Percentiles rank a stretch among this genome's conserved stretches.
Evolutionary conservation across 2,329 filamentous ascomycete genomes (phyloP).

Genomic region (Claviceps maximensis): DNA sequence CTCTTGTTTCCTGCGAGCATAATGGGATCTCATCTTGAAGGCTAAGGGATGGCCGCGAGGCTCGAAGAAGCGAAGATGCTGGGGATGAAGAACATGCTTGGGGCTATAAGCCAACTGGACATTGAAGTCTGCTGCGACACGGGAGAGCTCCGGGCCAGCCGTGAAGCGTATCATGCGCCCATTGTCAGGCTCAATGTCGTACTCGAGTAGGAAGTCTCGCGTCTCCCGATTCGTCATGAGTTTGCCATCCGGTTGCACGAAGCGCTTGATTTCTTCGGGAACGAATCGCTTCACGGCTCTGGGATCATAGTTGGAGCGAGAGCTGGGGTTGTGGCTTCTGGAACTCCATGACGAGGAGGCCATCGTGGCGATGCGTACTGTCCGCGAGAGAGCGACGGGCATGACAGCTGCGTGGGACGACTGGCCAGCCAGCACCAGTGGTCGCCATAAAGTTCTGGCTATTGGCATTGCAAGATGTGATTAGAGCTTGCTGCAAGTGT

Average conservation of each 20-base stretch:
- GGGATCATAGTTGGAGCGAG: background rate
- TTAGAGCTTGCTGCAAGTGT: background rate
- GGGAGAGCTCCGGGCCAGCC: slow-evolving; percentile 4
- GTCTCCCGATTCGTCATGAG: slow-evolving; percentile 18
- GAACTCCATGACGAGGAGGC: background rate
- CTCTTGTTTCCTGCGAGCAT: slow-evolving; percentile 13
- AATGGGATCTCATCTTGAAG: slow-evolving; percentile 13
- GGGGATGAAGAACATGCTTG: slow-evolving; percentile 19
- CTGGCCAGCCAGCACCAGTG: background rate
- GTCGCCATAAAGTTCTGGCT: slow-evolving; percentile 10
- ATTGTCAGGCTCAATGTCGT: slow-evolving; percentile 14
- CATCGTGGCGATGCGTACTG: background rate
- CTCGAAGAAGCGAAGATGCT: slow-evolving; percentile 20
- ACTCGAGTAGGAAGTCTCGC: slow-evolving; percentile 14
- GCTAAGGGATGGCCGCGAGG: slow-evolving; percentile 20
- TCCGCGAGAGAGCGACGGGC: background rate
- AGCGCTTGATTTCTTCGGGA: slow-evolving; percentile 10
- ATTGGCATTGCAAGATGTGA: slow-evolving; percentile 13
- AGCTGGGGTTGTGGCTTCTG: background rate
- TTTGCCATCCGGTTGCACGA: slow-evolving; percentile 12
- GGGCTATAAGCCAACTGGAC: slow-evolving; percentile 15
- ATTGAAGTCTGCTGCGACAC: slow-evolving; percentile 10
- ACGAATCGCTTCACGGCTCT: slow-evolving; percentile 9
- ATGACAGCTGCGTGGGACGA: background rate
- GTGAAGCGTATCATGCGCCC: slow-evolving; percentile 8